Base-by-base conservation (phyloP, 768 basidiomycete species). In the Leccinum imitatum region DNA sequence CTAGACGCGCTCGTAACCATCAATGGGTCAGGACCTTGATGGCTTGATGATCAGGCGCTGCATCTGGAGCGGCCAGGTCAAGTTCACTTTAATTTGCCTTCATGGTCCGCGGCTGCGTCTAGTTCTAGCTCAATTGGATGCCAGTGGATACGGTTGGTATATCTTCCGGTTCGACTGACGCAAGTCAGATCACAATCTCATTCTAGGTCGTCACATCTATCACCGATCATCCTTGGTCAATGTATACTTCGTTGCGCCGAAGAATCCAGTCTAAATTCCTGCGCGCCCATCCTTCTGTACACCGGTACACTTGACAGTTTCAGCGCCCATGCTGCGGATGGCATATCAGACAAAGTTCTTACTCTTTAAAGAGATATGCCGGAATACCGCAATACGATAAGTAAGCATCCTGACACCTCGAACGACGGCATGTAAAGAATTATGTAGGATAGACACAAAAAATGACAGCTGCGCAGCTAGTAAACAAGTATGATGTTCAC, bases 311-410 rank as follows among this genome's bases (percentile, higher is more conserved):
- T 23, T 47, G 46, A 21, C 21, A 19, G 46, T 6, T 47, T 14
- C 19, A 14, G 21, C 11, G 46, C 19, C 21, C 21, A 47, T 21
- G 21, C 46, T 47, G 46, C 19, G 46, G 46, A 47, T 47, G 46
- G 13, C 17, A 21, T 21, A 19, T 47, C 19, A 47, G 19, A 47
- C 21, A 23, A 47, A 13, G 21, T 47, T 21, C 21, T 47, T 21
- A 19, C 21, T 47, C 46, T 47, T 19, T 14, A 13, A 21, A 47
- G 19, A 47, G 13, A 21, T 21, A 14, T 47, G 13, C 46, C 44
- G 11, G 44, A n/a, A 76, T 60, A 63, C 67, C 46, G 53, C 75
- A 14, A 76, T 64, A 69, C 35, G 14, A 37, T 21, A 30, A 31
- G 7, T 33, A 21, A 8, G 30, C 51, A 21, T 31, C 71, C 3